Evolutionary conservation across 768 basidiomycete genomes (phyloP).

Genomic region (Suillus hirtellus): DNA sequence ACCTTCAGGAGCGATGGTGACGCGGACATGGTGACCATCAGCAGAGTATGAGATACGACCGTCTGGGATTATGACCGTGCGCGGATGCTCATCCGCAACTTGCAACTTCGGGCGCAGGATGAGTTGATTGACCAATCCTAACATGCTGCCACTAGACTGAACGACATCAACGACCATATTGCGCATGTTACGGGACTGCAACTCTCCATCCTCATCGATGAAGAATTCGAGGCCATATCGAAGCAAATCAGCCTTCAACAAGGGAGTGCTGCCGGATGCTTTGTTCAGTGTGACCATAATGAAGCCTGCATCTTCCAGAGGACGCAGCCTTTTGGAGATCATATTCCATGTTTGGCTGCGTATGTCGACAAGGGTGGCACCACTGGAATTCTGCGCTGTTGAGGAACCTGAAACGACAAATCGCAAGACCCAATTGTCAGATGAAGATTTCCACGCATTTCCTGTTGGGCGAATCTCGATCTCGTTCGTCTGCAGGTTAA

Average conservation of each 20-base stretch:
- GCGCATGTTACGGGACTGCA: conserved; percentile 43
- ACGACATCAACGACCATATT: conserved; percentile 43
- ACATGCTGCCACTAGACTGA: conserved; percentile 45
- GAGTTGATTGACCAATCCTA: conserved; percentile 42
- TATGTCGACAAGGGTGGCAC: conserved; percentile 26
- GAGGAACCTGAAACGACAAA: conserved; percentile 11
- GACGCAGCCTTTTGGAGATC: conserved; percentile 24
- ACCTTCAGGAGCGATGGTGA: conserved; percentile 13
- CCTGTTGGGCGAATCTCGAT: conserved; percentile 32
- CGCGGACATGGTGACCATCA: conserved; percentile 19
- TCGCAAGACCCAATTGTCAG: conserved; percentile 29
- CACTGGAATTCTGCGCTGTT: conserved; percentile 11
- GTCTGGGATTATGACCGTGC: conserved; percentile 41
- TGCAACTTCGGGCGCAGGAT: conserved; percentile 36
- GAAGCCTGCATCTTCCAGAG: conserved; percentile 25
- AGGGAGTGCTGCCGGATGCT: neutral
- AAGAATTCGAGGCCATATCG: conserved; percentile 44
- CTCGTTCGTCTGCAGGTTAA: conserved; percentile 22
- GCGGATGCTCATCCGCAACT: conserved; percentile 9
- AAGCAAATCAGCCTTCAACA: conserved; percentile 36
- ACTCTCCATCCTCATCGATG: conserved; percentile 29
- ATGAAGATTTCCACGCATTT: conserved; percentile 25
- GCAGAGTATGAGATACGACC: conserved; percentile 25
- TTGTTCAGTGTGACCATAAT: conserved; percentile 23
- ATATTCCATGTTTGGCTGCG: conserved; percentile 28